Conservation (phyloP, 768 basidiomycete genomes). For the Suillus clintonianus region DNA sequence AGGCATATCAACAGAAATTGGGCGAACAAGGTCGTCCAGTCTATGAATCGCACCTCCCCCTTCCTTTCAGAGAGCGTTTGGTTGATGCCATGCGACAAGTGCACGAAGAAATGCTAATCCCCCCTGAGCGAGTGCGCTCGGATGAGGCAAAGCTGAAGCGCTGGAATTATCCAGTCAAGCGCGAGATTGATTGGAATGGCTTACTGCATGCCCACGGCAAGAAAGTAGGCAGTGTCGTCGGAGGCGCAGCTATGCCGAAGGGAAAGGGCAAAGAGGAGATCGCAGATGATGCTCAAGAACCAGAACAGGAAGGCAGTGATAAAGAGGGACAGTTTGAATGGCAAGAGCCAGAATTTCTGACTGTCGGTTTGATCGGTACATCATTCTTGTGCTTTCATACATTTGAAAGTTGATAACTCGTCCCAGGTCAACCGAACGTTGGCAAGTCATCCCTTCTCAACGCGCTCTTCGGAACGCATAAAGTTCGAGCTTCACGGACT, state of each 20-base stretch:
- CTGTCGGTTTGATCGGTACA: conserved; percentile 79
- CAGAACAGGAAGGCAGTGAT: conserved; percentile 20
- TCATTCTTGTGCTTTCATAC: neutral
- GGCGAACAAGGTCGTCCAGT: conserved; percentile 48
- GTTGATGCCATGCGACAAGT: conserved; percentile 64
- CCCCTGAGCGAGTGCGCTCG: conserved; percentile 57
- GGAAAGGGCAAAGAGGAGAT: conserved; percentile 15
- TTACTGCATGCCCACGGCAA: conserved; percentile 48
- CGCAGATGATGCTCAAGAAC: conserved; percentile 24
- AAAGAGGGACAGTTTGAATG: conserved; percentile 11
- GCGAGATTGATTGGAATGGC: conserved; percentile 72
- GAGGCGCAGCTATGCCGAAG: conserved; percentile 41
- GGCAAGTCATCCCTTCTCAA: conserved; percentile 94
- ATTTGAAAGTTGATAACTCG: neutral
- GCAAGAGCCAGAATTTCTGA: conserved; percentile 61
- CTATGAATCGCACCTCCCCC: conserved; percentile 70
- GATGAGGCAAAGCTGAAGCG: conserved; percentile 50
- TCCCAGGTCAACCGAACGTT: conserved; percentile 87
- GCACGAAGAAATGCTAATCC: conserved; percentile 67
- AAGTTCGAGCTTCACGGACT: conserved; percentile 81
- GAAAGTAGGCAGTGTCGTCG: conserved; percentile 46
- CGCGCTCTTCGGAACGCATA: conserved; percentile 78
- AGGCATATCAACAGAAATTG: conserved; percentile 66
- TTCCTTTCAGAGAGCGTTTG: conserved; percentile 61
- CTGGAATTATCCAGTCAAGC: conserved; percentile 71